Conservation (phyloP, 2,329 filamentous ascomycete genomes). For the Fusarium foetens region DNA sequence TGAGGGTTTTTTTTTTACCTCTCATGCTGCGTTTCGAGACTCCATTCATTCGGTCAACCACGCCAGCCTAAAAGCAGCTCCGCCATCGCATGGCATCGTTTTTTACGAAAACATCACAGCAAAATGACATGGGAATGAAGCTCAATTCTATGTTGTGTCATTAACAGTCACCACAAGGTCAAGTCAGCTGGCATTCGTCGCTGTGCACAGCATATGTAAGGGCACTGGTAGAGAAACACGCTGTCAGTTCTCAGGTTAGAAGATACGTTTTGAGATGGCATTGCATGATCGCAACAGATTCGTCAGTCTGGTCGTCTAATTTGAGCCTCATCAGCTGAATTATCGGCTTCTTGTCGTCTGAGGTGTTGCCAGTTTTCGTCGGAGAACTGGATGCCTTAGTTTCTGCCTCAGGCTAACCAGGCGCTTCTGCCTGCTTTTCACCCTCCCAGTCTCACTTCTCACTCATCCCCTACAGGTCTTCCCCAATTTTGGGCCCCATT, state of each 20-base stretch:
- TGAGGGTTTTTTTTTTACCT: conserved; percentile 31
- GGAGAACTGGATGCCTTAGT: neutral
- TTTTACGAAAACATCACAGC: neutral
- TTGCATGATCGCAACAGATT: neutral
- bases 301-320: neutral
- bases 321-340: neutral
- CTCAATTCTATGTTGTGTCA: neutral
- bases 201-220: neutral
- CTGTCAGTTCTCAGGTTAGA: neutral
- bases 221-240: neutral
- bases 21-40: neutral
- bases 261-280: neutral
- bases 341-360: neutral
- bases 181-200: neutral
- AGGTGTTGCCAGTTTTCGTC: neutral
- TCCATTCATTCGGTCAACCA: conserved; percentile 27
- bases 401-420: conserved; percentile 13
- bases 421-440: neutral
- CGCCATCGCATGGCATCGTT: neutral
- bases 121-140: neutral
- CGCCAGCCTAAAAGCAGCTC: conserved; percentile 11
- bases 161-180: neutral
- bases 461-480: neutral
- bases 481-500: neutral
- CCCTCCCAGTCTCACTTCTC: neutral